Evolutionary conservation across 352 stramenopile genomes (phyloP).

Genomic region (Globisporangium recalcitrans): DNA sequence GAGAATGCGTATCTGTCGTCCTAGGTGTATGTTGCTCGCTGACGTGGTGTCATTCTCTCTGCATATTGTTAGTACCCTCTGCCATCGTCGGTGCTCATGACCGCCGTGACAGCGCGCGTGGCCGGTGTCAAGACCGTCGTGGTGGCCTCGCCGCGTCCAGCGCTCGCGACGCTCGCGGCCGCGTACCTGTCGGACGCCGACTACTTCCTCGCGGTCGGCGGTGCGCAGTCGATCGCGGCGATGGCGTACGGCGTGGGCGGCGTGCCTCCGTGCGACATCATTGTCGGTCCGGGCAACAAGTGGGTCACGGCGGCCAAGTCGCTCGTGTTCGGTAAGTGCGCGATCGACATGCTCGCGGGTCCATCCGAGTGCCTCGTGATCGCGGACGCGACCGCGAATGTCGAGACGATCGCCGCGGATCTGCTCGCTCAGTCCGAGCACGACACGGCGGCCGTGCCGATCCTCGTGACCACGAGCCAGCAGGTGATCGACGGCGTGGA

Average conservation of each 20-base stretch:
- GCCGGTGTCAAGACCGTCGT: slow-evolving; percentile 93
- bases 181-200: slow-evolving; percentile 93
- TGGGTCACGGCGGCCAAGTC: slow-evolving; percentile 99
- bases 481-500: slow-evolving; percentile 90
- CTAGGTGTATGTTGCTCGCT: slow-evolving; percentile 2
- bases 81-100: slow-evolving; percentile 98
- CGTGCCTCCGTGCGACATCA: slow-evolving; percentile 94
- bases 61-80: slow-evolving; percentile 85
- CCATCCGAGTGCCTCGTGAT: slow-evolving; percentile 98
- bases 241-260: slow-evolving; percentile 94
- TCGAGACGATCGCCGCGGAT: slow-evolving; percentile 68
- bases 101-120: slow-evolving; percentile 91
- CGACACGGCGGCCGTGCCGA: slow-evolving; percentile 95
- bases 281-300: slow-evolving; percentile 98
- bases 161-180: slow-evolving; percentile 91
- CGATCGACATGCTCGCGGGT: slow-evolving; percentile 99
- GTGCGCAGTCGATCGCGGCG: slow-evolving; percentile 89
- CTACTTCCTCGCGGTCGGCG: slow-evolving; percentile 73
- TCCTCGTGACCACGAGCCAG: slow-evolving; percentile 91
- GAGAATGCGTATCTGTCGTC: background rate
- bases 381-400: slow-evolving; percentile 87
- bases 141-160: slow-evolving; percentile 91
- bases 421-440: slow-evolving; percentile 92
- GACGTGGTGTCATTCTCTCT: background rate
- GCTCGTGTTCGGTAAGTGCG: slow-evolving; percentile 95